Base-by-base conservation (phyloP, 768 basidiomycete species). In the Ramaria sp. region DNA sequence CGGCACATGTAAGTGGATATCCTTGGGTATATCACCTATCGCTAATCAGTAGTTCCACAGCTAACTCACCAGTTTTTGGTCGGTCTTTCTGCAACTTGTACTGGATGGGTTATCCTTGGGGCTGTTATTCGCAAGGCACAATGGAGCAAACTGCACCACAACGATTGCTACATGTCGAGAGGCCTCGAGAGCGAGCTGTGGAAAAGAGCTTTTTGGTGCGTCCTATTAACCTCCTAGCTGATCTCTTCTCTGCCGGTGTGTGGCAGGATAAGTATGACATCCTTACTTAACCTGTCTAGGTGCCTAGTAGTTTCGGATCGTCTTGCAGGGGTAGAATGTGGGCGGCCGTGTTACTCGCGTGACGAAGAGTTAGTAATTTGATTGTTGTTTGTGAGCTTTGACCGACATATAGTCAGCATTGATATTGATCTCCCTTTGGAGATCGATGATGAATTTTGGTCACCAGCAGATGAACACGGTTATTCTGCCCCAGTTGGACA, bases 141-240 rank as follows among this genome's bases (percentile, higher is more conserved):
- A 39, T 22, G 17, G 6, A 48, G 20, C n/a, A 43, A 33, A 6
- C 34, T 57, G 11, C 46, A 57, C 41, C 13, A 19, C 9, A 42
- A 19, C 46, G 38, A 49, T n/a, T 37, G 24, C 1, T 38, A 33
- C 31, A 15, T 7, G 31, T 27, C 46, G 11, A 30, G 46, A 34
- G 37, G 19, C 31, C 47, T 57, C 12, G 33, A 57, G 39, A 49
- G 20, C 31, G 55, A 57, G 55, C 42, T 57, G 34, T 57, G 45
- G 55, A 57, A 57, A 41, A 20, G 55, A 34, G 55, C 55, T n/a
- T 57, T 48, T 34, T 57, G 55, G 55, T 57, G 24, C 37, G 34
- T 42, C 17, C 1, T 39, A 34, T 12, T 11, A 47, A 7, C 10
- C 19, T 33, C 17, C 49, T 7, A 24, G 38, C 13, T 10, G 41